phyloP scores from a whole-genome alignment of 257 asterid genomes.

The Nicotiana paniculata region DNA sequence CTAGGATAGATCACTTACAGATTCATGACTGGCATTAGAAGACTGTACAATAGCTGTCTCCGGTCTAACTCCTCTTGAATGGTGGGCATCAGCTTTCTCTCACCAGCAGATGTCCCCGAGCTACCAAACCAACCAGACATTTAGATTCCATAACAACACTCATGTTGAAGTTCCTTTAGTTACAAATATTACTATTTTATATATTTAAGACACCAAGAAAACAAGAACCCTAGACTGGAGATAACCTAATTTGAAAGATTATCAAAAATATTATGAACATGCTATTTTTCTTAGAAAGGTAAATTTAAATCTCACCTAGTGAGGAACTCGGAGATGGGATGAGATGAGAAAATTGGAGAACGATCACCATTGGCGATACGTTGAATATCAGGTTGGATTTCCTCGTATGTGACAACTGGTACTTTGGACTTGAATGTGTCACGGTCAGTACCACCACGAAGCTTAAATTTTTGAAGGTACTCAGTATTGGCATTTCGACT shows the following conservation, averaged over 20 bases:
- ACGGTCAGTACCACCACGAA: conserved; percentile 53
- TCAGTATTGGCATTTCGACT: conserved; percentile 52
- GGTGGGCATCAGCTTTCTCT: conserved; percentile 82
- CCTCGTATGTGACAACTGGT: conserved; percentile 63
- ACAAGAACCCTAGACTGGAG: not conserved
- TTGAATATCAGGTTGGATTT: conserved; percentile 58
- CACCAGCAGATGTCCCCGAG: conserved; percentile 89
- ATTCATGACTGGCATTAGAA: conserved; percentile 86
- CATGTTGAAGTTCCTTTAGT: not conserved
- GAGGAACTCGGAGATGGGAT: conserved; percentile 76
- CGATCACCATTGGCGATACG: conserved; percentile 74
- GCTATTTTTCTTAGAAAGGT: not conserved
- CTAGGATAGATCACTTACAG: conserved; percentile 35
- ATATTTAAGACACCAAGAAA: not conserved
- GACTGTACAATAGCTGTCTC: conserved; percentile 53
- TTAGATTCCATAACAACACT: too few relatives aligned
- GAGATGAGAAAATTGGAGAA: conserved; percentile 59
- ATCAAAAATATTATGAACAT: not conserved
- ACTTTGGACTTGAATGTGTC: conserved; percentile 53
- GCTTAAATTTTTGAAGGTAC: conserved; percentile 40
- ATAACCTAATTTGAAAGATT: not conserved
- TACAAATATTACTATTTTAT: too few relatives aligned
- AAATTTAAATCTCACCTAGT: conserved; percentile 43
- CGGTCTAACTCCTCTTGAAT: conserved; percentile 66
- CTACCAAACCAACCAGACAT: conserved; percentile 20